A percentile compares a stretch with the other conserved stretches of the same genome.
Conservation (phyloP, 345 rosid genomes). For the Eutrema yunnanense region DNA sequence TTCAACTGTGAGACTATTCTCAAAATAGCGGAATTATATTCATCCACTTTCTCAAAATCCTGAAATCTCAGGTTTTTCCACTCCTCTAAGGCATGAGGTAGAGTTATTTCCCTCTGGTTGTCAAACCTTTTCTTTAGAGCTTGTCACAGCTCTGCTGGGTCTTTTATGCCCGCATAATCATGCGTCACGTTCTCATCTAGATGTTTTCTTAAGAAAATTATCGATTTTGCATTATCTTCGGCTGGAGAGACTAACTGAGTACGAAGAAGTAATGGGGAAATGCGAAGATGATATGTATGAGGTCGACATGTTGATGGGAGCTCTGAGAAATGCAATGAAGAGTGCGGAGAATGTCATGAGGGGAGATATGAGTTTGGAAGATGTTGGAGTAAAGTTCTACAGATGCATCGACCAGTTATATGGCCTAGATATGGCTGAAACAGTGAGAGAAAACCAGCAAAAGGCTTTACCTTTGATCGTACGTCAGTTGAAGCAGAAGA, state of each 20-base stretch:
- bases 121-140: too few species aligned
- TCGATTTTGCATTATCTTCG: too few species aligned
- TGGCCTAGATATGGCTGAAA: background rate
- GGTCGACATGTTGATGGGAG: background rate
- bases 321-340: background rate
- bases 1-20: too few species aligned
- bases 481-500: background rate
- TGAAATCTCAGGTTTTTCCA: too few species aligned
- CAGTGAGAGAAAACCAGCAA: background rate
- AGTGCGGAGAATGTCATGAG: background rate
- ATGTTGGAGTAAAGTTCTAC: background rate
- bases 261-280: background rate
- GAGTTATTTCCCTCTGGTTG: too few species aligned
- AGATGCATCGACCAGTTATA: background rate
- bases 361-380: background rate
- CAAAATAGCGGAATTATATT: too few species aligned
- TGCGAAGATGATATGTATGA: conserved; percentile 14
- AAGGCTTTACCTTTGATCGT: conserved; percentile 1
- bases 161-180: too few species aligned
- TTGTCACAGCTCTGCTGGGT: too few species aligned
- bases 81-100: too few species aligned
- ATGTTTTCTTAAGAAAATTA: too few species aligned
- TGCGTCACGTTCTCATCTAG: too few species aligned
- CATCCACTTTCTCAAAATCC: too few species aligned
- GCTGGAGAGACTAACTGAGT: background rate